Percentiles rank a stretch among this genome's conserved stretches.
Evolutionary conservation across 2,329 filamentous ascomycete genomes (phyloP).

Genomic region (Claviceps sp.): DNA sequence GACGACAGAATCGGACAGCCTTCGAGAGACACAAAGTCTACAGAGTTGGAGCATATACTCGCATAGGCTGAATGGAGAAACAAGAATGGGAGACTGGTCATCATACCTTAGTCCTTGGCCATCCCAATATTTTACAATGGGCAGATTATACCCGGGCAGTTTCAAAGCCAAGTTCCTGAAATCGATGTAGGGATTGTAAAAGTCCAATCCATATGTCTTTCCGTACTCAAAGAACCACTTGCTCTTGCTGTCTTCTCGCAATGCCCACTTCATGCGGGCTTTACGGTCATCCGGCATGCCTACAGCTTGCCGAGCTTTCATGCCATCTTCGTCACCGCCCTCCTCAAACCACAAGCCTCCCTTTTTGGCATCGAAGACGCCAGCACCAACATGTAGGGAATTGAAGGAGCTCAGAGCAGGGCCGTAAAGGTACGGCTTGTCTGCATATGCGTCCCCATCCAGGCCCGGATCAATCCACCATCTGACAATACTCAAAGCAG

Average conservation of each 20-base stretch:
- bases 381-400: constrained; percentile 50
- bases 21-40: background rate
- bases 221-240: constrained; percentile 42
- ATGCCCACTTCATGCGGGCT: constrained; percentile 46
- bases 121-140: constrained; percentile 69
- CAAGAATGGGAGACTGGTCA: constrained; percentile 3
- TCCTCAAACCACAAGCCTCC: constrained; percentile 49
- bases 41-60: background rate
- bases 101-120: constrained; percentile 61
- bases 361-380: constrained; percentile 30
- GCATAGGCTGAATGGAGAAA: background rate
- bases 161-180: constrained; percentile 61
- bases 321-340: constrained; percentile 47
- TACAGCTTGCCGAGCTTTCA: constrained; percentile 27
- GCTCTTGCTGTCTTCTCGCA: constrained; percentile 33
- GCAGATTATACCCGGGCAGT: constrained; percentile 58
- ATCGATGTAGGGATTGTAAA: constrained; percentile 87
- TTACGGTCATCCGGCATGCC: constrained; percentile 40
- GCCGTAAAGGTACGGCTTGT: constrained; percentile 76
- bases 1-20: too few species aligned
- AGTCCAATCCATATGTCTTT: constrained; percentile 44
- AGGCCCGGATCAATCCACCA: constrained; percentile 87
- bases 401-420: constrained; percentile 73
- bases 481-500: constrained; percentile 72
- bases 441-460: constrained; percentile 79